These are phyloP conservation scores for Ophiosphaerella herpotricha DNA, from an alignment of 2,329 filamentous ascomycete species.

Conservation along the genomic window DNA sequence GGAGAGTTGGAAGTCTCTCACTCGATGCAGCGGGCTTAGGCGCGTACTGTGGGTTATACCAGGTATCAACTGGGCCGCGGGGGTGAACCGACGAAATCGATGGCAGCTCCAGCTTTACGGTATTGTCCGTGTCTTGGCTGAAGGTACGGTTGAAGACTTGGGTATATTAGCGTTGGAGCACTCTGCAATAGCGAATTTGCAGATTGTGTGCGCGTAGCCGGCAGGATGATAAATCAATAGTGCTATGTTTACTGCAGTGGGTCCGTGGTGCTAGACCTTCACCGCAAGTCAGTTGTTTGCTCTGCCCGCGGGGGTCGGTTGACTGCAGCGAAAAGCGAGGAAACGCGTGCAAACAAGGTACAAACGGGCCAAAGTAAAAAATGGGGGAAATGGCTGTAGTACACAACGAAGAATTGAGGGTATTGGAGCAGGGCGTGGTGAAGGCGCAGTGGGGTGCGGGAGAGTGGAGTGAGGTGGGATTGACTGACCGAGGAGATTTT, in stretches of 20 bases:
- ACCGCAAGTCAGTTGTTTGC: constrained; percentile 46
- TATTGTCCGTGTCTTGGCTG: constrained; percentile 51
- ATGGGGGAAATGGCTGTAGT: not conserved
- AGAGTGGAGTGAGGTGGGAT: not conserved
- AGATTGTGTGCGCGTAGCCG: constrained; percentile 37
- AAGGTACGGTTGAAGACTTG: constrained; percentile 18
- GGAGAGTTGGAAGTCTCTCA: constrained; percentile 74
- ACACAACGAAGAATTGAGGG: no score
- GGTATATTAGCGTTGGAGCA: no score
- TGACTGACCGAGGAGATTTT: constrained; percentile 25
- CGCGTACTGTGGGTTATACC: constrained; percentile 69
- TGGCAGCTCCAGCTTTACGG: constrained; percentile 94
- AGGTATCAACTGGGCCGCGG: constrained; percentile 75
- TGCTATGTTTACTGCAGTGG: constrained; percentile 31
- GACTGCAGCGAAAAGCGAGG: constrained; percentile 26
- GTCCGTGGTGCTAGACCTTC: constrained; percentile 27
- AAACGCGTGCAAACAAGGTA: constrained; percentile 34
- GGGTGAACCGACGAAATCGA: constrained; percentile 82
- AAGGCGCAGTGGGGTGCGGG: not conserved
- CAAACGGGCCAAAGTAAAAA: constrained; percentile 29
- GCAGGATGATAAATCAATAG: constrained; percentile 26
- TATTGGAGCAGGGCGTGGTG: no score
- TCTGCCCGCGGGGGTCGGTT: constrained; percentile 25
- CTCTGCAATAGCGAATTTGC: constrained; percentile 35
- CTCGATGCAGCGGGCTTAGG: constrained; percentile 70